phyloP scores from a whole-genome alignment of 495 filamentous ascomycete species.

The Lichenothelia convexa region DNA sequence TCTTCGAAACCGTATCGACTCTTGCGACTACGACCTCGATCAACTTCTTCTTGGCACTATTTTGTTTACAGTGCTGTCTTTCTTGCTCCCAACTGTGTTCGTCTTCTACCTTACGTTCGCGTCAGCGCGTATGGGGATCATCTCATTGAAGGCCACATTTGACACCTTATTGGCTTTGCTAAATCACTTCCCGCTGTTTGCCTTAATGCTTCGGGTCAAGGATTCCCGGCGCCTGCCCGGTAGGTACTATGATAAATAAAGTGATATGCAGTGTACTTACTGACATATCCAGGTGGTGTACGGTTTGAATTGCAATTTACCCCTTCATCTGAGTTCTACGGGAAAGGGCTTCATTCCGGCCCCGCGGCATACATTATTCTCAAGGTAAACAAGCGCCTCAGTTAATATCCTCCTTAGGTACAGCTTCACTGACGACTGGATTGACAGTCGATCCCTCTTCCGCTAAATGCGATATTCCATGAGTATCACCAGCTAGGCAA shows the following conservation, averaged over 20 bases:
- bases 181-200: constrained; percentile 97
- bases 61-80: constrained; percentile 88
- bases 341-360: constrained; percentile 12
- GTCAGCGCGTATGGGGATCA: constrained; percentile 82
- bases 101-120: constrained; percentile 97
- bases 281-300: constrained; percentile 47
- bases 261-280: constrained; percentile 2
- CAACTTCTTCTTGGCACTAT: constrained; percentile 94
- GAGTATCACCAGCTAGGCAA: constrained; percentile 92
- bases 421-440: constrained; percentile 8
- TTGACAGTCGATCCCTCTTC: constrained; percentile 64
- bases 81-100: constrained; percentile 80
- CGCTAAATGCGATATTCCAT: constrained; percentile 82
- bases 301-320: constrained; percentile 76
- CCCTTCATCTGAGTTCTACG: constrained; percentile 23
- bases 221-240: constrained; percentile 81
- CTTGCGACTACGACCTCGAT: constrained; percentile 96
- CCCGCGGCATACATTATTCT: constrained; percentile 53
- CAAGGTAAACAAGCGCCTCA: constrained; percentile 35
- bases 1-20: constrained; percentile 89
- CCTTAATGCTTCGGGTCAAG: constrained; percentile 89
- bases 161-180: constrained; percentile 85
- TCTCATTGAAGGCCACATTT: constrained; percentile 70
- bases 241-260: constrained; percentile 17
- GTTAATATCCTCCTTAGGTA: background rate